Evolutionary conservation across 2,329 filamentous ascomycete species (phyloP), one percentile per base, ranked within the genome.

Genomic region (Pseudocercospora eumusae): DNA sequence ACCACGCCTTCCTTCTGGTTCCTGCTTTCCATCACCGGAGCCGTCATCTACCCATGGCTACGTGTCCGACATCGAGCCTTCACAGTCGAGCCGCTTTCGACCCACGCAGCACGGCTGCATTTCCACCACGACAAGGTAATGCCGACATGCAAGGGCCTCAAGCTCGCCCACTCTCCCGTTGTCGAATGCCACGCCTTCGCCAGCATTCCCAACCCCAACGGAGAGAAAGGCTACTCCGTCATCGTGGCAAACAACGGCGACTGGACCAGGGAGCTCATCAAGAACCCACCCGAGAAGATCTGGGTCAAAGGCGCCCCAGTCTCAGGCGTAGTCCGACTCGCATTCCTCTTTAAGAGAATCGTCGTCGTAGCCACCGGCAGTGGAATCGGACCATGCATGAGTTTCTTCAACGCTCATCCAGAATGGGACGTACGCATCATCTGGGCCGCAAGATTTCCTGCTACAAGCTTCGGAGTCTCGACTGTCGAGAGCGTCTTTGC

Each of bases 171-270:
- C 47, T 66, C 66, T n/a, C 71, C 71, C 2, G 53, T 72, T 42
- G 76, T 82, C 8, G 89, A 93, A 75, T 91, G 88, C 82, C 90
- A 93, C 76, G 84, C 86, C 0, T 93, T 93, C 71, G 90, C 89
- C 47, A 88, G 87, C 1, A 89, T 92, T 63, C 86, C 88, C 0
- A 82, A 85, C 62, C 80, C 83, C 2, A 72, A 78, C 58, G 69
- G 80, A 40, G 45, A 60, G 11, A 78, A 78, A 57, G 86, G 84
- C 13, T 91, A 88, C 76, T 90, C 87, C 0, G 79, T 89, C 28
- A 78, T 92, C 28, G 81, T 92, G 27, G 90, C 88, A 58, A 88
- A 87, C 66, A 88, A 88, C 3, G 89, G 89, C 21, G 88, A 92
- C 76, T 92, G 89, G 89, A 92, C 89, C 0, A 78, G 78, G 23